Percentiles rank a stretch among this genome's conserved stretches.
Conservation (phyloP, 75 land plant genomes). For the Selaginella moellendorffii region DNA sequence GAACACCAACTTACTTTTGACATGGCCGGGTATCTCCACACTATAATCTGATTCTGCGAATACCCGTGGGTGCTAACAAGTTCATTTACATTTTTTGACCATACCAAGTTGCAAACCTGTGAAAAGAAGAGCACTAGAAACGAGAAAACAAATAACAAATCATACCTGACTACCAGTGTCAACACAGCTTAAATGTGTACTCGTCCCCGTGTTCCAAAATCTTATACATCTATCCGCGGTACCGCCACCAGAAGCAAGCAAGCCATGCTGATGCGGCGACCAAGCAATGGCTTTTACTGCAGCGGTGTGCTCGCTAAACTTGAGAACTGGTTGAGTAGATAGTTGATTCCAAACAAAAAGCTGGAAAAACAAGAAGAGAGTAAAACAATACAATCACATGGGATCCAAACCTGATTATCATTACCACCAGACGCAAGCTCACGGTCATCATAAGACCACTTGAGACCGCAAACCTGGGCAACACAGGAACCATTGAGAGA, state of each 20-base stretch:
- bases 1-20: slow-evolving; percentile 41
- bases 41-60: slow-evolving; percentile 95
- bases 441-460: slow-evolving; percentile 98
- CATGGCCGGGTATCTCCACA: slow-evolving; percentile 97
- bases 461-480: slow-evolving; percentile 83
- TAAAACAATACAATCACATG: neutral
- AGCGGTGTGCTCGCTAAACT: slow-evolving; percentile 78
- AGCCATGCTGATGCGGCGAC: slow-evolving; percentile 92
- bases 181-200: slow-evolving; percentile 48
- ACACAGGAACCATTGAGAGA: neutral
- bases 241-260: slow-evolving; percentile 97
- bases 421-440: slow-evolving; percentile 99
- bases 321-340: slow-evolving; percentile 66
- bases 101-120: slow-evolving; percentile 81
- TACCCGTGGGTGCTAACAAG: slow-evolving; percentile 98
- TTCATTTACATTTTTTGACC: slow-evolving; percentile 97
- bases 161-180: slow-evolving; percentile 97
- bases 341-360: slow-evolving; percentile 91
- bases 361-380: slow-evolving; percentile 24
- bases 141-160: neutral
- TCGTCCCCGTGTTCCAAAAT: slow-evolving; percentile 88
- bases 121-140: neutral
- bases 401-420: slow-evolving; percentile 73
- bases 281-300: slow-evolving; percentile 99
- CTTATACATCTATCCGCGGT: slow-evolving; percentile 95